Evolutionary conservation across 306 rosid species (phyloP).

Genomic region (Dalbergia cochinchinensis): DNA sequence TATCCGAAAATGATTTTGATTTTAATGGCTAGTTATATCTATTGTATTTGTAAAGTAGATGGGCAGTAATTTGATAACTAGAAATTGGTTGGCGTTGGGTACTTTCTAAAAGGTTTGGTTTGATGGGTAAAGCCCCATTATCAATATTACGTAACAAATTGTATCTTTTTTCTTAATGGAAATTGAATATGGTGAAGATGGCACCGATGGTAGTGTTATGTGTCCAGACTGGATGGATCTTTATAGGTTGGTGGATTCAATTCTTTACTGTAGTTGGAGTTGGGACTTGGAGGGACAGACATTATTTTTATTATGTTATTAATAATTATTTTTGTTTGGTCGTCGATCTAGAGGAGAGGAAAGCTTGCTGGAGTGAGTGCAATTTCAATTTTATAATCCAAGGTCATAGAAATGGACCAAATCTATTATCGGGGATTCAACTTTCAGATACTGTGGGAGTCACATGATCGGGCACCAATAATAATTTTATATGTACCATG

Average conservation of each 20-base stretch:
- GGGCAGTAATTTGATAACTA: slow-evolving; percentile 5
- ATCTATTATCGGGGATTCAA: slow-evolving; percentile 47
- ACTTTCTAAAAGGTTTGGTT: slow-evolving; percentile 34
- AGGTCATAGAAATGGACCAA: slow-evolving; percentile 42
- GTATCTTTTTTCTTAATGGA: slow-evolving; percentile 40
- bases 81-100: slow-evolving; percentile 41
- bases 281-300: slow-evolving; percentile 53
- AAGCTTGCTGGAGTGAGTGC: slow-evolving; percentile 23
- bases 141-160: slow-evolving; percentile 4
- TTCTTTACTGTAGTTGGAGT: slow-evolving; percentile 42
- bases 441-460: slow-evolving; percentile 51
- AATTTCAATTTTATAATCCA: slow-evolving; percentile 28
- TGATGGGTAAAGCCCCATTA: slow-evolving; percentile 26
- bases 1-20: background rate
- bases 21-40: background rate
- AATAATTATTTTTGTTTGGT: slow-evolving; percentile 18
- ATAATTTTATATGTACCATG: slow-evolving; percentile 31
- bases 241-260: slow-evolving; percentile 51
- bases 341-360: slow-evolving; percentile 50
- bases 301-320: slow-evolving; percentile 12
- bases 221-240: slow-evolving; percentile 57
- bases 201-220: slow-evolving; percentile 38
- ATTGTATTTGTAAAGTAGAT: slow-evolving; percentile 22
- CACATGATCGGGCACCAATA: slow-evolving; percentile 45
- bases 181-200: slow-evolving; percentile 44